These are phyloP conservation scores for Pisolithus marmoratus DNA, from an alignment of 768 basidiomycete genomes.

Conservation along the genomic window DNA sequence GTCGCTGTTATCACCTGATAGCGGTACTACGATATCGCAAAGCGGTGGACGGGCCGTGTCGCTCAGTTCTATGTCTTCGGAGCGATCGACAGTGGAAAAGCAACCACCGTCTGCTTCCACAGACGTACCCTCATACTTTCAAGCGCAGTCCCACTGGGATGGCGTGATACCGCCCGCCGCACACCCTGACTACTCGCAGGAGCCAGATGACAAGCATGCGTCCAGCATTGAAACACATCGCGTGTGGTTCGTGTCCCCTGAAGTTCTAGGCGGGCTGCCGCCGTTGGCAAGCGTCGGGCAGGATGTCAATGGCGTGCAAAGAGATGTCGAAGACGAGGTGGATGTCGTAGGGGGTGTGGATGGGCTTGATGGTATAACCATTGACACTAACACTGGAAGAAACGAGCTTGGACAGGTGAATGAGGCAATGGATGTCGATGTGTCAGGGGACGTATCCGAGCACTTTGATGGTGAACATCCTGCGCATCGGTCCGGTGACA, in stretches of 20 bases:
- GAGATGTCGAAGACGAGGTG: background rate
- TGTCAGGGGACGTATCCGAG: slow-evolving; percentile 1
- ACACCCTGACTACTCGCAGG: slow-evolving; percentile 7
- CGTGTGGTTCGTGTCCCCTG: slow-evolving; percentile 29
- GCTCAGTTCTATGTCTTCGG: slow-evolving; percentile 4
- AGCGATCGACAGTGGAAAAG: background rate
- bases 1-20: slow-evolving; percentile 37
- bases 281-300: slow-evolving; percentile 4
- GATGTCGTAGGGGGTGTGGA: background rate
- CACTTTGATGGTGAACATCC: background rate
- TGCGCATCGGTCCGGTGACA: background rate
- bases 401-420: background rate
- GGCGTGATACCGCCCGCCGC: too few relatives aligned
- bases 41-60: slow-evolving; percentile 7
- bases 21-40: slow-evolving; percentile 2
- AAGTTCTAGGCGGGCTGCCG: slow-evolving; percentile 15
- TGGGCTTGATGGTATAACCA: background rate
- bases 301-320: background rate
- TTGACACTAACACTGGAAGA: background rate
- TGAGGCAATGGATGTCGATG: slow-evolving; percentile 21
- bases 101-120: slow-evolving; percentile 10
- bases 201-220: slow-evolving; percentile 8
- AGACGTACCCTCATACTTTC: background rate
- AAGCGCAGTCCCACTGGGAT: too few relatives aligned
- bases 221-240: slow-evolving; percentile 13